These are phyloP conservation scores for Strobilomyces confusus DNA, from an alignment of 768 basidiomycete genomes.

Conservation along the genomic window DNA sequence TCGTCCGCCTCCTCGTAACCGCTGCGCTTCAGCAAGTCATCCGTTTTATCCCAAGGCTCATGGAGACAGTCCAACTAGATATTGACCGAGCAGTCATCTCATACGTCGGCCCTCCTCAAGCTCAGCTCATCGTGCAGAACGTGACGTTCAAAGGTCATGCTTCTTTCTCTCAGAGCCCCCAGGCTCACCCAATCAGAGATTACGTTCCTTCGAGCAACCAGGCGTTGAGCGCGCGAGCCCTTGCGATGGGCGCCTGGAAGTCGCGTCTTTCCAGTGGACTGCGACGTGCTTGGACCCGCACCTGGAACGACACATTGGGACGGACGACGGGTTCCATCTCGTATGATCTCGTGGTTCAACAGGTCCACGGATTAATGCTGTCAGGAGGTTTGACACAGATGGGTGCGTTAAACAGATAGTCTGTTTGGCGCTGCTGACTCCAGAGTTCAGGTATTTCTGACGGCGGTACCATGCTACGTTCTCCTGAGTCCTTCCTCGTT, in stretches of 20 bases:
- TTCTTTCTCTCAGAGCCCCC: slow-evolving; percentile 49
- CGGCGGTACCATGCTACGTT: slow-evolving; percentile 38
- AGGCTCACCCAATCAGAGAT: slow-evolving; percentile 13
- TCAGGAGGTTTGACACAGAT: slow-evolving; percentile 14
- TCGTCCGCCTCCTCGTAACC: slow-evolving; percentile 53
- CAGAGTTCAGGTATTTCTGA: slow-evolving; percentile 18
- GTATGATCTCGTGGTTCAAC: slow-evolving; percentile 45
- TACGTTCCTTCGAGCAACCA: slow-evolving; percentile 12
- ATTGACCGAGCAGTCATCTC: slow-evolving; percentile 51
- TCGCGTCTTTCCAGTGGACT: slow-evolving; percentile 57
- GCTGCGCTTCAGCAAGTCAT: slow-evolving; percentile 55
- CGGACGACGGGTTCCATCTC: slow-evolving; percentile 54
- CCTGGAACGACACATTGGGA: slow-evolving; percentile 69
- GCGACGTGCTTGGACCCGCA: slow-evolving; percentile 60
- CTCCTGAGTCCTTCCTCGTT: slow-evolving; percentile 44
- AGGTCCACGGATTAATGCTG: slow-evolving; percentile 42
- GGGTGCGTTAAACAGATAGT: slow-evolving; percentile 25
- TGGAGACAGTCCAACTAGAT: slow-evolving; percentile 65
- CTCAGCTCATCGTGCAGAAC: slow-evolving; percentile 47
- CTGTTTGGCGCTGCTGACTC: slow-evolving; percentile 1
- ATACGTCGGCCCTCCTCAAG: slow-evolving; percentile 48
- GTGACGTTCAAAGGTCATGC: slow-evolving; percentile 53
- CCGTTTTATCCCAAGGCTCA: slow-evolving; percentile 62
- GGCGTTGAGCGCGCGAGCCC: slow-evolving; percentile 34
- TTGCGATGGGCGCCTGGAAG: slow-evolving; percentile 58